Conservation (phyloP, 768 basidiomycete species). For the Kwoniella heveanensis region DNA sequence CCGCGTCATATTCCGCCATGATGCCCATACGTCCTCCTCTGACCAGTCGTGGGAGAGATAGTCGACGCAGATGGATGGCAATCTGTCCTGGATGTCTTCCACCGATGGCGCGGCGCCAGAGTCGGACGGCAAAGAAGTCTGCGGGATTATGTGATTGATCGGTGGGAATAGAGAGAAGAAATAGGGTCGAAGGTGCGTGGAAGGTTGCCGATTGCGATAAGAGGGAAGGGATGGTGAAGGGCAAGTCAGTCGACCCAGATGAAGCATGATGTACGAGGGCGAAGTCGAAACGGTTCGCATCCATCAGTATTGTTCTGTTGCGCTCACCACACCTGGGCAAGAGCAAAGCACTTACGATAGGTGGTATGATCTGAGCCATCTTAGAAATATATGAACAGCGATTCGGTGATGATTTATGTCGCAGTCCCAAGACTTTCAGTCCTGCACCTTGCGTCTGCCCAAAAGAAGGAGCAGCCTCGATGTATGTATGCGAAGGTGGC, state of each 20-base stretch:
- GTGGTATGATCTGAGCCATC: slow-evolving; percentile 56
- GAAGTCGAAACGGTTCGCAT: too few relatives aligned
- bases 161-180: too few relatives aligned
- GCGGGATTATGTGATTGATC: background rate
- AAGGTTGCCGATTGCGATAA: too few relatives aligned
- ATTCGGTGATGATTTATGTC: background rate
- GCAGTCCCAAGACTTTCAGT: background rate
- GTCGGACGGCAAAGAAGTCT: slow-evolving; percentile 55
- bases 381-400: slow-evolving; percentile 18
- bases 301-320: background rate
- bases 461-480: background rate
- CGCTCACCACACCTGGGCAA: too few relatives aligned
- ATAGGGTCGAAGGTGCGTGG: too few relatives aligned
- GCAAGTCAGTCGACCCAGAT: too few relatives aligned
- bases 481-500: background rate
- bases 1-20: slow-evolving; percentile 97
- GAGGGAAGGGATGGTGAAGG: too few relatives aligned
- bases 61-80: slow-evolving; percentile 91
- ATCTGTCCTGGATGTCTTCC: slow-evolving; percentile 67
- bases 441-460: background rate
- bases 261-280: background rate
- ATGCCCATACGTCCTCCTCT: slow-evolving; percentile 97
- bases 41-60: slow-evolving; percentile 97
- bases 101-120: slow-evolving; percentile 55
- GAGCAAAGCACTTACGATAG: slow-evolving; percentile 43